Conservation (phyloP, 208 protist genomes). For the Trichomonas vaginalis region DNA sequence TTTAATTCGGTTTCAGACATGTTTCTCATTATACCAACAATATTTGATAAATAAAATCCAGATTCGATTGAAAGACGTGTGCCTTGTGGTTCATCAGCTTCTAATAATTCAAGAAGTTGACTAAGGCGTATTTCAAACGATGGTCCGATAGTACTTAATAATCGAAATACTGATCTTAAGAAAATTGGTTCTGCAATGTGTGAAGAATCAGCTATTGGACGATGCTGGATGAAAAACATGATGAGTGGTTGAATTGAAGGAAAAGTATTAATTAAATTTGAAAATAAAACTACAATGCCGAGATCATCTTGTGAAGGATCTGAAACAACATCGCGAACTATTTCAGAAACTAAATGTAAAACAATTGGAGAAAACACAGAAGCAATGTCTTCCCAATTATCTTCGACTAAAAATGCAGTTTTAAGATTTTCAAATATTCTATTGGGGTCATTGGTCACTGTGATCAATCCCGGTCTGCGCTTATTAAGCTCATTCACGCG, state of each 20-base stretch:
- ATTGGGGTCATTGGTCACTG: background rate
- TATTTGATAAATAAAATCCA: background rate
- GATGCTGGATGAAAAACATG: background rate
- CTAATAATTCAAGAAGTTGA: background rate
- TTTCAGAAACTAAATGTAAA: slow-evolving; percentile 1
- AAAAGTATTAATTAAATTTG: background rate
- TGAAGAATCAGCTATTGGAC: background rate
- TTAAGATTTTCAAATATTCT: background rate
- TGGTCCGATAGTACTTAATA: background rate
- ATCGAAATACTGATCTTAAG: background rate
- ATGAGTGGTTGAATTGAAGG: background rate
- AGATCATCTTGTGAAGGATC: background rate
- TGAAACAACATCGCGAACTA: background rate
- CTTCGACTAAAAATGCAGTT: background rate
- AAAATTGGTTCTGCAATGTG: background rate
- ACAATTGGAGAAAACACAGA: background rate
- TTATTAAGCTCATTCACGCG: background rate
- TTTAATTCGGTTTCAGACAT: background rate
- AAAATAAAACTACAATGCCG: background rate
- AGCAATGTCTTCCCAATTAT: background rate
- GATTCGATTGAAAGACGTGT: background rate
- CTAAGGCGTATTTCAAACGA: background rate
- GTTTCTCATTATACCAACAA: background rate
- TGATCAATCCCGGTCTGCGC: background rate
- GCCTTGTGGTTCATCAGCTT: too few species aligned